Evolutionary conservation across 768 basidiomycete genomes (phyloP).

Genomic region (Xanthoconium purpureum): DNA sequence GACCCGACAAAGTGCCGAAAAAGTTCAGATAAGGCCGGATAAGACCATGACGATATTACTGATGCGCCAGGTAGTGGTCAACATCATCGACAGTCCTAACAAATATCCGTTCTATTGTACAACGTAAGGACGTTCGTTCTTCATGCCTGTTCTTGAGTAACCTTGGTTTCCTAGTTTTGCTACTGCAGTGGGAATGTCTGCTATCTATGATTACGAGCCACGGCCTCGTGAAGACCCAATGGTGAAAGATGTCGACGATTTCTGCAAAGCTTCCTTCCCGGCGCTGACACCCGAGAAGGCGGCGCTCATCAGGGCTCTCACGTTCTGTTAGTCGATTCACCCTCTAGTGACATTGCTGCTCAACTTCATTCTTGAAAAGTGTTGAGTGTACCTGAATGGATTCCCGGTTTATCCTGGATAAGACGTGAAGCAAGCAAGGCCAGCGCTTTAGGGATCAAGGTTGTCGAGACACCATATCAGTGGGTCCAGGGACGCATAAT

Average conservation of each 20-base stretch:
- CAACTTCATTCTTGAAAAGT: too few relatives aligned
- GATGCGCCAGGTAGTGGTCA: too few relatives aligned
- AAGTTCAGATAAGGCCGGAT: not conserved
- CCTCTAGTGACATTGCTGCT: too few relatives aligned
- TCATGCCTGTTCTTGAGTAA: not conserved
- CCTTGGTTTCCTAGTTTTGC: not conserved
- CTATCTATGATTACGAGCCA: too few relatives aligned
- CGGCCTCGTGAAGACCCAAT: not conserved
- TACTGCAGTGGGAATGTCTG: not conserved
- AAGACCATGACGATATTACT: not conserved
- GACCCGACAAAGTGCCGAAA: not conserved
- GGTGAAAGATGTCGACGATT: not conserved
- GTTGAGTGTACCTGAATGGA: conserved; percentile 25
- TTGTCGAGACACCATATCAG: too few relatives aligned
- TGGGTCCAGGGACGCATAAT: not conserved
- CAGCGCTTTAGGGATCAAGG: not conserved
- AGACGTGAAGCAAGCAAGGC: conserved; percentile 29
- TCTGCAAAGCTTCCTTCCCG: too few relatives aligned
- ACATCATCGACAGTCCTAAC: not conserved
- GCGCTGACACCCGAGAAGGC: too few relatives aligned
- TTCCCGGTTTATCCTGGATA: conserved; percentile 36
- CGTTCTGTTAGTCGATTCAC: too few relatives aligned
- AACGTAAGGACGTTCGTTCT: too few relatives aligned
- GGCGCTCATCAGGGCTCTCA: not conserved
- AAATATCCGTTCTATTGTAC: not conserved